phyloP scores from a whole-genome alignment of 805 yeast species.

The Ogataea siamensis region DNA sequence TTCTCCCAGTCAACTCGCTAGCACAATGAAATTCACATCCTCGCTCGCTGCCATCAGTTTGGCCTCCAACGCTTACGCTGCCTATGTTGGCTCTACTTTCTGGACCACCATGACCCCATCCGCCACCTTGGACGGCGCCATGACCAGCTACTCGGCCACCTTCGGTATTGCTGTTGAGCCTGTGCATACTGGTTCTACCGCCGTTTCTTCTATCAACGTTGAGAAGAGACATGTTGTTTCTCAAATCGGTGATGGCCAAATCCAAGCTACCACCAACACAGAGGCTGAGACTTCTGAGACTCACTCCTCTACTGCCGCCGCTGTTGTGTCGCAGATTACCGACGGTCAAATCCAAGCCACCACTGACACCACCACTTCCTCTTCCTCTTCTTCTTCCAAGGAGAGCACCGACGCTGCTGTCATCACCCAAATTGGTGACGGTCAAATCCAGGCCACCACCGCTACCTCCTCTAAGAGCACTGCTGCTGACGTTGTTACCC shows the following conservation, averaged over 20 bases:
- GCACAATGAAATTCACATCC: constrained; percentile 41
- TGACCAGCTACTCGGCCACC: constrained; percentile 49
- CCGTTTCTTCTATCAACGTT: constrained; percentile 24
- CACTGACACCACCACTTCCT: constrained; percentile 12
- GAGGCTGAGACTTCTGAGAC: constrained; percentile 14
- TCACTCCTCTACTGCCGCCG: constrained; percentile 32
- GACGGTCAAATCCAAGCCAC: constrained; percentile 46
- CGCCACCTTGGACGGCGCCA: constrained; percentile 44
- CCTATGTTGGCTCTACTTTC: constrained; percentile 56
- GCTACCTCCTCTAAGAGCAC: constrained; percentile 26
- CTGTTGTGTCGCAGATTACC: constrained; percentile 36
- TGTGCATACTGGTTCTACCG: constrained; percentile 8
- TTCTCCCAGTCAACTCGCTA: constrained; percentile 13
- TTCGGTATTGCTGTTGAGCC: constrained; percentile 20
- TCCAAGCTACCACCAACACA: constrained; percentile 44
- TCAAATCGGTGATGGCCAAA: constrained; percentile 52
- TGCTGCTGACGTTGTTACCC: constrained; percentile 43
- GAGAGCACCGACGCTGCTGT: constrained; percentile 34
- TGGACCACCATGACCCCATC: constrained; percentile 69
- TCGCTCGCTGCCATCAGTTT: constrained; percentile 40
- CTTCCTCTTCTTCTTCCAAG: constrained; percentile 10
- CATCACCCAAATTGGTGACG: constrained; percentile 56
- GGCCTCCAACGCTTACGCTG: constrained; percentile 47
- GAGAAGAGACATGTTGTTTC: constrained; percentile 37
- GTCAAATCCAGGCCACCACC: constrained; percentile 54